A percentile compares a stretch with the other conserved stretches of the same genome.
Evolutionary conservation across 768 basidiomycete species (phyloP).

Genomic region (Kwoniella shandongensis): DNA sequence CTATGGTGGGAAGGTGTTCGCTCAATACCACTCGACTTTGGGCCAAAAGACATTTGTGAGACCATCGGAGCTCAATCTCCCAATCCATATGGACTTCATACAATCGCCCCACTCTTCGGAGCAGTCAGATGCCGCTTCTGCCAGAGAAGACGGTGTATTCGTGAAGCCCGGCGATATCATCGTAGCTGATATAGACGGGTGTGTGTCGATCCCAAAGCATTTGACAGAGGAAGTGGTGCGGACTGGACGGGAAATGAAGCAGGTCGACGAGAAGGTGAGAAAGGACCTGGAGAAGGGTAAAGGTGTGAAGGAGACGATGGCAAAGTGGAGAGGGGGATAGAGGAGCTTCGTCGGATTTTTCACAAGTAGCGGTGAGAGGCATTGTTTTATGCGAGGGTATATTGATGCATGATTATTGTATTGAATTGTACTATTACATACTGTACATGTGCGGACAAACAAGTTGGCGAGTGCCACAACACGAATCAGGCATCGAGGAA

Average conservation of each 20-base stretch:
- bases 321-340: conserved; percentile 64
- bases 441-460: background rate
- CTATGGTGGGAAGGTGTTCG: conserved; percentile 60
- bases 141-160: conserved; percentile 52
- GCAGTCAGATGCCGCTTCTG: background rate
- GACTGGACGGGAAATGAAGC: conserved; percentile 62
- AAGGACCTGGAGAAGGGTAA: conserved; percentile 72
- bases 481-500: conserved; percentile 36
- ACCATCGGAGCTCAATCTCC: conserved; percentile 70
- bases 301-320: conserved; percentile 76
- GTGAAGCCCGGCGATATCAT: conserved; percentile 78
- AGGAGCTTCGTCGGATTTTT: conserved; percentile 7
- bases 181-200: conserved; percentile 84
- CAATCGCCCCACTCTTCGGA: background rate
- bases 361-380: too few species aligned
- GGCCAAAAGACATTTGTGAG: conserved; percentile 83
- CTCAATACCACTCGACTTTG: conserved; percentile 75
- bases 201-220: conserved; percentile 71
- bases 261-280: conserved; percentile 71
- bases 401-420: conserved; percentile 11
- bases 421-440: background rate
- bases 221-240: conserved; percentile 62
- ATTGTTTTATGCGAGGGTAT: too few species aligned
- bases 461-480: background rate
- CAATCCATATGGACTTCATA: conserved; percentile 55